Evolutionary conservation across 768 basidiomycete species (phyloP), one percentile per base, ranked within the genome.

Genomic region (Mycena amicta): DNA sequence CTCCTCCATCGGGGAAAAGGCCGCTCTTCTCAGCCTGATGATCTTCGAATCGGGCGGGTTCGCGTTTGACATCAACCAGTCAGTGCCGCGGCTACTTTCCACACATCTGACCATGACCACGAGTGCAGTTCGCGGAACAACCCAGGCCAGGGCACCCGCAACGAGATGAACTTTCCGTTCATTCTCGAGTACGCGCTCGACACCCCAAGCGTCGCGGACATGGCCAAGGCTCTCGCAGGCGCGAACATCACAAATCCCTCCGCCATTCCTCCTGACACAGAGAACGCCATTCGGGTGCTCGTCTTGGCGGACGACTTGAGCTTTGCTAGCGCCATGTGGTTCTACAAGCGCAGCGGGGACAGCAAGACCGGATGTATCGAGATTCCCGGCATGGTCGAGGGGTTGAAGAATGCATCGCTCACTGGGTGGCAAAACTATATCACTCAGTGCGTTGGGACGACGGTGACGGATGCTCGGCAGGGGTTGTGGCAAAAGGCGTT

Each of bases 241-340:
- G 52, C 55, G 4, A 50, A 60, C 40, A 49, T 49, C 27, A 47
- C 52, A 22, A 41, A 43, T 25, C 41, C 40, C 27, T 30, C 8
- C 16, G 31, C 59, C 15, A 43, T 62, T 22, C 50, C 60, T 3
- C 26, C 55, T 25, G 52, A 55, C 33, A 69, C 66, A 3, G 56
- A 59, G 52, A 67, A 66, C 43, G 61, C 55, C 22, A 55, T 68
- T 40, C 59, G 61, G 22, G 62, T 40, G 27, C 61, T 68, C 16
- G 66, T 69, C 6, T 53, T 69, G 20, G 20, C 46, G 18, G 68
- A 69, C 31, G 26, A 51, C 27, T 52, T 69, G 28, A 67, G 66
- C 53, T 67, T 69, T 50, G 66, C 66, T 8, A 62, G 60, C 51
- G 66, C 62, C 12, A 66, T 66, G 66, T 69, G 68, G 66, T 69